These are phyloP conservation scores for Lasiosphaeris hirsuta DNA, from an alignment of 495 filamentous ascomycete genomes.

Conservation along the genomic window DNA sequence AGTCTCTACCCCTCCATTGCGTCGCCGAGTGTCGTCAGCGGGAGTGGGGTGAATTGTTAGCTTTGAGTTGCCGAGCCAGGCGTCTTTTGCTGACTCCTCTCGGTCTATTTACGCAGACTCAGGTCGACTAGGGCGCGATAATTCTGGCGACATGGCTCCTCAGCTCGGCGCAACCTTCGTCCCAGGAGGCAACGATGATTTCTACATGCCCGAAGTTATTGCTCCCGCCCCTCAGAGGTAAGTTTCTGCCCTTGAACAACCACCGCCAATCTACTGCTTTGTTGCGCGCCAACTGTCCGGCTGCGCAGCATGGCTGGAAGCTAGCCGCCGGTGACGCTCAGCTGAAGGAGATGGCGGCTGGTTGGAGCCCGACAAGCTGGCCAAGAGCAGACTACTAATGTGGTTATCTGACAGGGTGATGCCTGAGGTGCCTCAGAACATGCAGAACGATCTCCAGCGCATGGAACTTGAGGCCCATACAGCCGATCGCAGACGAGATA, in stretches of 20 bases:
- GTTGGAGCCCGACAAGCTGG: slow-evolving; percentile 10
- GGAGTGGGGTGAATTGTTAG: slow-evolving; percentile 3
- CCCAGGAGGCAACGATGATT: slow-evolving; percentile 86
- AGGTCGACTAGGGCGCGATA: slow-evolving; percentile 25
- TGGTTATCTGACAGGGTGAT: slow-evolving; percentile 44
- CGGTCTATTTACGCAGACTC: slow-evolving; percentile 39
- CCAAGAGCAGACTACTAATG: slow-evolving; percentile 20
- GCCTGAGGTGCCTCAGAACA: slow-evolving; percentile 65
- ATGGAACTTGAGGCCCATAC: slow-evolving; percentile 75
- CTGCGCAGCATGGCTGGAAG: not conserved
- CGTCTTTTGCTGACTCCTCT: slow-evolving; percentile 20
- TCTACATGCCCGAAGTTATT: slow-evolving; percentile 64
- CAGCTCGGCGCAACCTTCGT: slow-evolving; percentile 79
- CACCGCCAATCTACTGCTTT: not conserved
- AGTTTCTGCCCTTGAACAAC: slow-evolving; percentile 26
- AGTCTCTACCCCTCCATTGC: not conserved
- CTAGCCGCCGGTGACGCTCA: slow-evolving; percentile 14
- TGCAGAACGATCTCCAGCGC: slow-evolving; percentile 86
- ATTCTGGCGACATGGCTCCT: slow-evolving; percentile 46
- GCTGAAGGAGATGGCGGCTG: slow-evolving; percentile 10
- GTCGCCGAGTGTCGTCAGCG: not conserved
- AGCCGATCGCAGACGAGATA: slow-evolving; percentile 39
- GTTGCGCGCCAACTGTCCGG: too few species aligned
- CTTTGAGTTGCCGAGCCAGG: slow-evolving; percentile 15
- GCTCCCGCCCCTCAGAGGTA: slow-evolving; percentile 86